phyloP scores from a whole-genome alignment of 176 grass and related monocot species.

The Thinopyrum elongatum region DNA sequence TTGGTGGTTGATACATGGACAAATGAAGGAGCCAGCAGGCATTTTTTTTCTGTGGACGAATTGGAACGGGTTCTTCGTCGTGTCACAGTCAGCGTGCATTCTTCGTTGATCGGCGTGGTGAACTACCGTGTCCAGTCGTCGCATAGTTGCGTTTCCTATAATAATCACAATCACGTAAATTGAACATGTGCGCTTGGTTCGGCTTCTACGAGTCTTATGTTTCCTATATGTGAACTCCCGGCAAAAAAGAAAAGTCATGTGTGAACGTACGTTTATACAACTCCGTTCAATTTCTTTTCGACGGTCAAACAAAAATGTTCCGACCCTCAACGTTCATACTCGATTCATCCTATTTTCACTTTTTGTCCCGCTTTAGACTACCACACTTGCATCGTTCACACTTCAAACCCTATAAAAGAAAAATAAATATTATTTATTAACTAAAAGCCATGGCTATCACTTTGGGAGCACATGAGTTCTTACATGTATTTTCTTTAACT shows the following conservation, averaged over 20 bases:
- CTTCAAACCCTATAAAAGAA: background rate
- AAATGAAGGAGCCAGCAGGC: background rate
- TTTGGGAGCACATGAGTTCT: too few species aligned
- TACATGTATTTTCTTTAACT: too few species aligned
- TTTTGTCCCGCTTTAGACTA: background rate
- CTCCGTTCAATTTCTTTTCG: background rate
- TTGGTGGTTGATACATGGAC: background rate
- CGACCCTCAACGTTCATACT: slow-evolving; percentile 4
- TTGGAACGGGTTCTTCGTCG: background rate
- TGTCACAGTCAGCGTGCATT: background rate
- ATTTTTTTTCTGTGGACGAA: background rate
- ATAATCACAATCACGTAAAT: background rate
- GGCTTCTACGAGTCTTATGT: background rate
- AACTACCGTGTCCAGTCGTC: background rate
- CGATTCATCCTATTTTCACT: background rate
- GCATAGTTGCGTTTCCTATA: background rate
- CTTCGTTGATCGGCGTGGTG: background rate
- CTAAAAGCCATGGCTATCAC: too few species aligned
- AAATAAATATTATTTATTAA: too few species aligned
- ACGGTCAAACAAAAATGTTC: background rate
- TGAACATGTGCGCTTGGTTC: slow-evolving; percentile 26
- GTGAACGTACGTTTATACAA: background rate
- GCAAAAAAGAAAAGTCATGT: background rate
- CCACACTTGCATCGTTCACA: background rate
- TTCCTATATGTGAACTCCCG: too few species aligned